These are phyloP conservation scores for Daldinia bambusicola DNA, from an alignment of 495 filamentous ascomycete species.

Conservation along the genomic window DNA sequence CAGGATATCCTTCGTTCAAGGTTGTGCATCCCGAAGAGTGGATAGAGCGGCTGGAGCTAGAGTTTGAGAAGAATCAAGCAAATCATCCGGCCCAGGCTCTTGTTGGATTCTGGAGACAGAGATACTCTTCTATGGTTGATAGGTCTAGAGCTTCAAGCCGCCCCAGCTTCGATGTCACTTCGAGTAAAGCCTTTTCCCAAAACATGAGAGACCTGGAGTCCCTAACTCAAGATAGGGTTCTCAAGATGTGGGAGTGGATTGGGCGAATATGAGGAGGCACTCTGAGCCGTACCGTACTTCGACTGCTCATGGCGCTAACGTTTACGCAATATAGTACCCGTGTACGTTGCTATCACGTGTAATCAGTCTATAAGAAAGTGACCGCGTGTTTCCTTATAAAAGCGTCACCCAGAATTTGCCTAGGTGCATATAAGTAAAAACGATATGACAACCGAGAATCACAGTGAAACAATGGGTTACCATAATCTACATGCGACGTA, in stretches of 20 bases:
- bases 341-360: background rate
- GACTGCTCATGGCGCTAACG: background rate
- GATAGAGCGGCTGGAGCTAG: slow-evolving; percentile 52
- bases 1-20: slow-evolving; percentile 47
- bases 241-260: slow-evolving; percentile 60
- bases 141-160: background rate
- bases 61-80: slow-evolving; percentile 30
- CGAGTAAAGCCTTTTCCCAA: slow-evolving; percentile 43
- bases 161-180: slow-evolving; percentile 28
- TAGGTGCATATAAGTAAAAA: too few species aligned
- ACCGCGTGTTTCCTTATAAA: too few species aligned
- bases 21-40: slow-evolving; percentile 54
- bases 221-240: slow-evolving; percentile 53
- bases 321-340: background rate
- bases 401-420: too few species aligned
- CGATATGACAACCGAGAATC: too few species aligned
- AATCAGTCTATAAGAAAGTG: background rate
- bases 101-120: slow-evolving; percentile 58
- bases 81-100: slow-evolving; percentile 56
- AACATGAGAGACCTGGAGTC: slow-evolving; percentile 51
- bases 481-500: slow-evolving; percentile 10
- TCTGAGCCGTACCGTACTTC: background rate
- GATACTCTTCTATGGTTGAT: slow-evolving; percentile 14
- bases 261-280: slow-evolving; percentile 16
- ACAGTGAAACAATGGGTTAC: too few species aligned